These are phyloP conservation scores for Fistulifera pelliculosa DNA, from an alignment of 108 stramenopile species.

Conservation along the genomic window DNA sequence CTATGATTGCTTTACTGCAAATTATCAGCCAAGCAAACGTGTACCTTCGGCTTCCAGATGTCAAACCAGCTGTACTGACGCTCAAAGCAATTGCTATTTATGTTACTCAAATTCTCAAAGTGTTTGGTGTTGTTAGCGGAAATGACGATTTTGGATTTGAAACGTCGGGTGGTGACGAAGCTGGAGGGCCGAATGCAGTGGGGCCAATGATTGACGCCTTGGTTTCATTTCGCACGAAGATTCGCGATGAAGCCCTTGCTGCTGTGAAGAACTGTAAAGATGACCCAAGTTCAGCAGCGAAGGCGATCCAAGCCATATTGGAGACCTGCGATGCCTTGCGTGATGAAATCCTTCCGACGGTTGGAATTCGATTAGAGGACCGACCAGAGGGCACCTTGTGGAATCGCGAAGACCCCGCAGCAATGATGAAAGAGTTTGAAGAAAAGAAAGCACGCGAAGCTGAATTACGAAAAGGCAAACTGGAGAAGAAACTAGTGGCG, in stretches of 20 bases:
- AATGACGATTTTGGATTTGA: conserved; percentile 76
- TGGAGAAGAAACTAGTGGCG: conserved; percentile 44
- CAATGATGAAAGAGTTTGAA: conserved; percentile 65
- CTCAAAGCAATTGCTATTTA: conserved; percentile 77
- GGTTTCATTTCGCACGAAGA: conserved; percentile 68
- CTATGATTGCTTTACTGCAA: conserved; percentile 64
- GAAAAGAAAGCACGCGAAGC: conserved; percentile 38
- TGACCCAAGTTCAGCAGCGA: conserved; percentile 24
- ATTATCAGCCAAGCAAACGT: conserved; percentile 74
- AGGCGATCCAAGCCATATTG: conserved; percentile 42
- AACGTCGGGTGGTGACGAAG: conserved; percentile 13
- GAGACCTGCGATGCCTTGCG: conserved; percentile 83
- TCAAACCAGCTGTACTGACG: conserved; percentile 37
- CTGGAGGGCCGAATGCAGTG: conserved; percentile 24
- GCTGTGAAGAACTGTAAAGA: conserved; percentile 25
- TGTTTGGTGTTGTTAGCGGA: conserved; percentile 79
- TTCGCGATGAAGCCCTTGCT: conserved; percentile 59
- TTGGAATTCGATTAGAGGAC: conserved; percentile 94
- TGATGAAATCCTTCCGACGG: conserved; percentile 72
- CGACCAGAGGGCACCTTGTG: conserved; percentile 69
- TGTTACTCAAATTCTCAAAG: conserved; percentile 76
- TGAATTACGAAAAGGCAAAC: conserved; percentile 33
- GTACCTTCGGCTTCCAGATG: conserved; percentile 43
- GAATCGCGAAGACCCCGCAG: conserved; percentile 89
- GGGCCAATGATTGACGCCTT: conserved; percentile 78